Conservation (phyloP, 2,329 filamentous ascomycete species). For the Harringtonia lauricola region DNA sequence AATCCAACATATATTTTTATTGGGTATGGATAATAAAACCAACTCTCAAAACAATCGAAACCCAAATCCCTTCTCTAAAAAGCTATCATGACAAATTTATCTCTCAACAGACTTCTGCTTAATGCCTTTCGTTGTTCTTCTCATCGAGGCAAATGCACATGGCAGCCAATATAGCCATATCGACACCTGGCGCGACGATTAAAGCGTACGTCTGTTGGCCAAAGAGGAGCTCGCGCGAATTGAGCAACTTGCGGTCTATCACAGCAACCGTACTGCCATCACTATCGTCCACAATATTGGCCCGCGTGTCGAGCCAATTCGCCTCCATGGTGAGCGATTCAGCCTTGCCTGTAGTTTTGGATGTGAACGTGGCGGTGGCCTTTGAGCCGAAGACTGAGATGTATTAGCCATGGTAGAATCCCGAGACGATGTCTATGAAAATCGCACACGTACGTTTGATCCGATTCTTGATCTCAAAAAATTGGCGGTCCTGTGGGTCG, state of each 20-base stretch:
- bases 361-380: constrained; percentile 45
- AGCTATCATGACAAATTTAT: too few relatives aligned
- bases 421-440: background rate
- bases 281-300: constrained; percentile 43
- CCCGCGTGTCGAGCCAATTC: constrained; percentile 45
- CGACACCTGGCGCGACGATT: constrained; percentile 51
- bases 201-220: constrained; percentile 57
- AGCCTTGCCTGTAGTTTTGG: constrained; percentile 26
- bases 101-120: too few relatives aligned
- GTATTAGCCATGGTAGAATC: too few relatives aligned
- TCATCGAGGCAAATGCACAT: constrained; percentile 60
- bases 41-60: too few relatives aligned
- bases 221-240: constrained; percentile 43
- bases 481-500: constrained; percentile 29
- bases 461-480: constrained; percentile 45
- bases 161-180: constrained; percentile 53
- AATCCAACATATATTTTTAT: too few relatives aligned
- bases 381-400: constrained; percentile 39
- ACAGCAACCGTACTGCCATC: constrained; percentile 40
- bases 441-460: constrained; percentile 34
- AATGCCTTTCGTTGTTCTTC: constrained; percentile 51
- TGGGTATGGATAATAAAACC: too few relatives aligned
- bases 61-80: too few relatives aligned
- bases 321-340: constrained; percentile 48
- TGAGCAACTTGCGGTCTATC: constrained; percentile 49